Evolutionary conservation across 2,329 filamentous ascomycete genomes (phyloP).

Genomic region (Clarireedia monteithiana): DNA sequence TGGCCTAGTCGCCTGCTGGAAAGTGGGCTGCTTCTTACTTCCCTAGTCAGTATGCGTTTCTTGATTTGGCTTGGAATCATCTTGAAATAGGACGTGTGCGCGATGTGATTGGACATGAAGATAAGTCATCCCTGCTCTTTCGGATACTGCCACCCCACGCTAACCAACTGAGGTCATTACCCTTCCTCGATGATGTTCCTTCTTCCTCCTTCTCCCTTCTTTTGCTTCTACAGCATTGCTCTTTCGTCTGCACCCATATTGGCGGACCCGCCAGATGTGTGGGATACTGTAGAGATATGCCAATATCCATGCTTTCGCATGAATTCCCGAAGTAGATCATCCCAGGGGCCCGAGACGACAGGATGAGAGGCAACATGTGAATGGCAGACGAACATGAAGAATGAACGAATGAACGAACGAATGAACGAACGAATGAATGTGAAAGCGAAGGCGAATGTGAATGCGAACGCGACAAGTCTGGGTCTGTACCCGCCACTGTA

Average conservation of each 20-base stretch:
- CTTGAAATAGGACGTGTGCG: not conserved
- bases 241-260: too few relatives aligned
- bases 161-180: not conserved
- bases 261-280: too few relatives aligned
- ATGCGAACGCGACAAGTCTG: not conserved
- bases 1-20: too few relatives aligned
- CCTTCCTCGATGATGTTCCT: not conserved
- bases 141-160: not conserved
- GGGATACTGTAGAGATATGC: too few relatives aligned
- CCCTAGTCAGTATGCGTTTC: not conserved
- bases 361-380: not conserved
- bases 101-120: not conserved
- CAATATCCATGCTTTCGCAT: not conserved
- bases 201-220: slow-evolving; percentile 2
- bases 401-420: not conserved
- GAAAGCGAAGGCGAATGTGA: not conserved
- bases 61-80: not conserved
- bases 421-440: not conserved
- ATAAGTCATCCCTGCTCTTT: not conserved
- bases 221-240: not conserved
- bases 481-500: too few relatives aligned
- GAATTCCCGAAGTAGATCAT: too few relatives aligned
- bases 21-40: too few relatives aligned
- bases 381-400: not conserved
- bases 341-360: too few relatives aligned